Base-by-base conservation (phyloP, 257 asterid genomes). In the Solanum chaucha region DNA sequence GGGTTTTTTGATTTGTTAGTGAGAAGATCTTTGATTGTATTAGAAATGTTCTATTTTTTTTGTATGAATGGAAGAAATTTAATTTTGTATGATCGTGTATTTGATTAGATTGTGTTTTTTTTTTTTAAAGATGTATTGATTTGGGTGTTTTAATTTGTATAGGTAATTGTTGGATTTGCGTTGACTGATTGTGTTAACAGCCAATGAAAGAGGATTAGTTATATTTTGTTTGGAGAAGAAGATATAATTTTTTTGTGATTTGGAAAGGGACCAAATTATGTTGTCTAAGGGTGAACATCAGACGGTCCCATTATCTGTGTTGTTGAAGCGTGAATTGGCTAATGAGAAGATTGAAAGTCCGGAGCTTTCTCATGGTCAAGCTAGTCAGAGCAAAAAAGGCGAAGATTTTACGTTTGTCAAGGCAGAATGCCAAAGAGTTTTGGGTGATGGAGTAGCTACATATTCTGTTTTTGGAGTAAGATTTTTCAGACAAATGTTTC, bases 321-420 rank as follows among this genome's bases (percentile, higher is more conserved):
- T 97, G 96, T 88, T 97, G 84, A 97, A 97, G 92, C 93, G 98
- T 73, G 99, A 97, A 89, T 88, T 94, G 92, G 99, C 97, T 17
- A 94, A 90, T 89, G 99, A 97, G 96, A 97, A 97, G 98, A 91
- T 94, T 68, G 99, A 95, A 85, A 93, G 88, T 91, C 99, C 99
- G 3, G 98, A 95, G 88, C 89, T 94, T 86, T 86, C 61, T 5
- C 98, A 95, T 71, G 98, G 98, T 6, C 98, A 94, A 87, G 98
- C 98, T 55, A 91, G 91, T 65, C 98, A 97, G 92, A 95, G 97
- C 94, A 97, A 95, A 95, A 97, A 97, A 90, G 99, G 99, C 14
- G 99, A 97, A 90, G 99, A 97, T 88, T 93, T 94, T 87, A 97
- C 98, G 15, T 87, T 97, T 81, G 85, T 97, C 84, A 97, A 95